Conservation (phyloP, 129 eudicot genomes). For the Escallonia herrerae region DNA sequence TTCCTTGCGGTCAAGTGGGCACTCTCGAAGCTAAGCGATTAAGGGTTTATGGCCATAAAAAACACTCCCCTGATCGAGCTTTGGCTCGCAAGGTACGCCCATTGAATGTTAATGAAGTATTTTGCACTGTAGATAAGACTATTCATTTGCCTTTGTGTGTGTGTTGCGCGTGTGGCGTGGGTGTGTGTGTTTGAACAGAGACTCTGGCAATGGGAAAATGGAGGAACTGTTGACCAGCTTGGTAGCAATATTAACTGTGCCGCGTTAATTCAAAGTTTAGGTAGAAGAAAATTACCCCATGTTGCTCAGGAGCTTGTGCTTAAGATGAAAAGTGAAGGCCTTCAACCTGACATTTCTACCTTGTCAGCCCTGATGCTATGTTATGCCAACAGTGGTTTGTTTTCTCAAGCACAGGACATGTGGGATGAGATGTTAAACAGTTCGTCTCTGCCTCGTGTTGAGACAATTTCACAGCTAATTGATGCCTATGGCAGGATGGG, state of each 20-base stretch:
- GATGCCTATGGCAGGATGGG: slow-evolving; percentile 39
- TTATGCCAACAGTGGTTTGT: slow-evolving; percentile 48
- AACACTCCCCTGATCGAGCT: slow-evolving; percentile 5
- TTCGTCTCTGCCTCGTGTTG: slow-evolving; percentile 41
- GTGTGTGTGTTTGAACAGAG: slow-evolving; percentile 17
- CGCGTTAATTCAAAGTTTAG: slow-evolving; percentile 16
- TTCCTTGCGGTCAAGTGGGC: neutral
- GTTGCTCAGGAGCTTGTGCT: slow-evolving; percentile 27
- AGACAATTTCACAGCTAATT: slow-evolving; percentile 41
- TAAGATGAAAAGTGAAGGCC: slow-evolving; percentile 28
- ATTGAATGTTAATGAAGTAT: too few species aligned
- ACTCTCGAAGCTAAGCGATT: slow-evolving; percentile 9
- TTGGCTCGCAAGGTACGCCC: slow-evolving; percentile 16
- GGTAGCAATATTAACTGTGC: slow-evolving; percentile 11
- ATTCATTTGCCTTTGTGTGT: too few species aligned
- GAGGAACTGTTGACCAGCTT: slow-evolving; percentile 17
- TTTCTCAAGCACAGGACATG: slow-evolving; percentile 37
- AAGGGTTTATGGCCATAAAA: slow-evolving; percentile 6
- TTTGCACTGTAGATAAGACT: too few species aligned
- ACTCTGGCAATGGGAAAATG: slow-evolving; percentile 21
- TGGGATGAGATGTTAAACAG: slow-evolving; percentile 64
- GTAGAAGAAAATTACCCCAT: slow-evolving; percentile 20
- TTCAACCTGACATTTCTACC: slow-evolving; percentile 28
- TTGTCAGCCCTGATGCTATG: slow-evolving; percentile 43
- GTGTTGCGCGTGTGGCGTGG: neutral